phyloP scores from a whole-genome alignment of 192 early-diverging fungal species.

The Chytriomyces confervae region DNA sequence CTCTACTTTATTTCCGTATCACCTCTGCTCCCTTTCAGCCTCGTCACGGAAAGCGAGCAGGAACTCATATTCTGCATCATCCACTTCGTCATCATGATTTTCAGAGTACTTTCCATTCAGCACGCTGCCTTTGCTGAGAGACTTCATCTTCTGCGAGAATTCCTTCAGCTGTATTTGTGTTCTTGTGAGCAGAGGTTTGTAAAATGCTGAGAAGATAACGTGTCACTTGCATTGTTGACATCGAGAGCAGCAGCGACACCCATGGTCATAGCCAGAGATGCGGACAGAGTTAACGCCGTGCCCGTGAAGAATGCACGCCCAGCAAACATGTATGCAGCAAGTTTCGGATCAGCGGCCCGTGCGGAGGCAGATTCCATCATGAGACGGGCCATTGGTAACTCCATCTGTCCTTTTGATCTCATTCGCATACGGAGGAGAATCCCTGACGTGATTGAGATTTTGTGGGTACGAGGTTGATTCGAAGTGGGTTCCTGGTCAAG shows the following conservation, averaged over 20 bases:
- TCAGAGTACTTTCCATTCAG: conserved; percentile 36
- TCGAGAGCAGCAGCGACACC: conserved; percentile 43
- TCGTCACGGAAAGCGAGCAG: conserved; percentile 42
- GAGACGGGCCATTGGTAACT: conserved; percentile 38
- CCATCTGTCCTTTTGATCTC: conserved; percentile 22
- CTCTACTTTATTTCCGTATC: too few relatives aligned
- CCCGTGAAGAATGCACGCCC: conserved; percentile 51
- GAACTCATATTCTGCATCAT: conserved; percentile 44
- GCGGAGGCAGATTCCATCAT: conserved; percentile 33
- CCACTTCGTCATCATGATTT: conserved; percentile 42
- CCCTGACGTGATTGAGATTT: background rate
- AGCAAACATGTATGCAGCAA: conserved; percentile 54
- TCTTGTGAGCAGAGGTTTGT: background rate
- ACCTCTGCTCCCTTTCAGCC: conserved; percentile 26
- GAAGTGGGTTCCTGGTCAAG: background rate
- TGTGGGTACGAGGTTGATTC: background rate
- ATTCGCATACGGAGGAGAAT: conserved; percentile 11
- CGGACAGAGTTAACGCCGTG: conserved; percentile 45
- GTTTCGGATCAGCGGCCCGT: conserved; percentile 47
- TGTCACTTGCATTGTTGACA: conserved; percentile 45
- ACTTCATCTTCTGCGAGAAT: conserved; percentile 43
- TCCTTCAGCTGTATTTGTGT: conserved; percentile 38
- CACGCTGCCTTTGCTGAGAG: conserved; percentile 27
- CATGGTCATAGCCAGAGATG: conserved; percentile 41
- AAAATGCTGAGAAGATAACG: background rate